Percentiles rank a stretch among this genome's conserved stretches.
These are phyloP conservation scores for Aethionema arabicum DNA, from an alignment of 345 rosid species.

Conservation along the genomic window DNA sequence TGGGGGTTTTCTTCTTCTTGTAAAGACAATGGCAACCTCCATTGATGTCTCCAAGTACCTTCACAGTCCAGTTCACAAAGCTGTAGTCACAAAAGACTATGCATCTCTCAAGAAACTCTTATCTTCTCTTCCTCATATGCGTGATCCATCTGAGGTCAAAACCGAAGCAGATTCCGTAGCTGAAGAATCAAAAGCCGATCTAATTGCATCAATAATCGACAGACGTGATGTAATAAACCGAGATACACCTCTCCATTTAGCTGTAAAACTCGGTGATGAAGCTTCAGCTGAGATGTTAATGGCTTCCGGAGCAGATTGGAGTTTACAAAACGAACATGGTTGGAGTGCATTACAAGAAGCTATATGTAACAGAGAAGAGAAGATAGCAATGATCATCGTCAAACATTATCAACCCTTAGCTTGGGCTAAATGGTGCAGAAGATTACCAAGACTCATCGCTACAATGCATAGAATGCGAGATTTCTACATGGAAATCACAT, in stretches of 20 bases:
- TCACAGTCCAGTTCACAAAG: conserved; percentile 87
- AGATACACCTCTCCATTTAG: conserved; percentile 93
- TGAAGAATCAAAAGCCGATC: conserved; percentile 92
- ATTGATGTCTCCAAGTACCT: conserved; percentile 80
- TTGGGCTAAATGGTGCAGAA: conserved; percentile 99
- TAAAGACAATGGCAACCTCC: conserved; percentile 65
- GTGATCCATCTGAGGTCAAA: conserved; percentile 67
- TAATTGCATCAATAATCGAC: conserved; percentile 70
- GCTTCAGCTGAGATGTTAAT: conserved; percentile 90
- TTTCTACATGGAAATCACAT: conserved; percentile 96
- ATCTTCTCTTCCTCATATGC: conserved; percentile 65
- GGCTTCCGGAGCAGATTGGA: conserved; percentile 98
- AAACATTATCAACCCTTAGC: conserved; percentile 92
- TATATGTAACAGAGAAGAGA: conserved; percentile 79
- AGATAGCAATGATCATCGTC: conserved; percentile 77
- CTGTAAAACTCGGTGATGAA: conserved; percentile 87
- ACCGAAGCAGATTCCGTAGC: conserved; percentile 72
- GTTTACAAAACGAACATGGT: conserved; percentile 92
- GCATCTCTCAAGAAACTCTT: conserved; percentile 68
- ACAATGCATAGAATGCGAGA: conserved; percentile 95
- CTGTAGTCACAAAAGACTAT: conserved; percentile 66
- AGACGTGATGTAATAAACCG: conserved; percentile 87
- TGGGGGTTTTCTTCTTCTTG: conserved; percentile 9
- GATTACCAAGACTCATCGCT: conserved; percentile 82
- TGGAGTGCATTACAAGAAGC: conserved; percentile 99